Conservation (phyloP, 345 rosid genomes). For the Eucalyptus paniculata region DNA sequence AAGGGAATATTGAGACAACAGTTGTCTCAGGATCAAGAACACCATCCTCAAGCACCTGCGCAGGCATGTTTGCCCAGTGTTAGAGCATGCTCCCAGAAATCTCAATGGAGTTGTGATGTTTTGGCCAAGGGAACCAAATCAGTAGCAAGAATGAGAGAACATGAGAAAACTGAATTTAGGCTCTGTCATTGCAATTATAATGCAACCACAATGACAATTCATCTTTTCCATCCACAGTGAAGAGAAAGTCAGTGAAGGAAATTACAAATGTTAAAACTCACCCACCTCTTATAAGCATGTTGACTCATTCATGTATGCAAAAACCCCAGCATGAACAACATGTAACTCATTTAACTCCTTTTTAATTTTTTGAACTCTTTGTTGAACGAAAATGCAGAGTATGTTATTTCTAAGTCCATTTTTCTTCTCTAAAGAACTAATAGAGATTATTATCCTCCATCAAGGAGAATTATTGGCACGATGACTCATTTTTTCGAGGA, state of each 20-base stretch:
- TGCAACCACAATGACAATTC: not conserved
- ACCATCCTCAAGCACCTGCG: slow-evolving; percentile 89
- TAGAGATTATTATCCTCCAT: not conserved
- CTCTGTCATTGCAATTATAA: not conserved
- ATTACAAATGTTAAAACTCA: not conserved
- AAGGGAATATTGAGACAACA: slow-evolving; percentile 92
- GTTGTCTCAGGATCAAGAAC: slow-evolving; percentile 99
- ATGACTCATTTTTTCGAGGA: not conserved
- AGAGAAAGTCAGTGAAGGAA: not conserved
- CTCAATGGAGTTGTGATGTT: not conserved
- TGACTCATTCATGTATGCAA: not conserved
- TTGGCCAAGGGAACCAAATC: not conserved
- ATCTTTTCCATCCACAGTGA: not conserved
- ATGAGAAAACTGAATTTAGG: not conserved
- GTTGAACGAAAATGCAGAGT: not conserved
- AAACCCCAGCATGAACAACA: not conserved
- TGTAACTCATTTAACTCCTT: not conserved
- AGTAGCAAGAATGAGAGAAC: not conserved
- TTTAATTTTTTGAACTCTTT: not conserved
- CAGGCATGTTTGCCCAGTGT: not conserved
- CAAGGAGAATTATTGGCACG: not conserved
- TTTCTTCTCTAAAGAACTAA: not conserved
- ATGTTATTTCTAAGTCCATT: not conserved
- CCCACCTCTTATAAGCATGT: not conserved
- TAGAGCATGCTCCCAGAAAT: not conserved